phyloP scores from a whole-genome alignment of 257 asterid genomes.

The Leptodermis oblonga region DNA sequence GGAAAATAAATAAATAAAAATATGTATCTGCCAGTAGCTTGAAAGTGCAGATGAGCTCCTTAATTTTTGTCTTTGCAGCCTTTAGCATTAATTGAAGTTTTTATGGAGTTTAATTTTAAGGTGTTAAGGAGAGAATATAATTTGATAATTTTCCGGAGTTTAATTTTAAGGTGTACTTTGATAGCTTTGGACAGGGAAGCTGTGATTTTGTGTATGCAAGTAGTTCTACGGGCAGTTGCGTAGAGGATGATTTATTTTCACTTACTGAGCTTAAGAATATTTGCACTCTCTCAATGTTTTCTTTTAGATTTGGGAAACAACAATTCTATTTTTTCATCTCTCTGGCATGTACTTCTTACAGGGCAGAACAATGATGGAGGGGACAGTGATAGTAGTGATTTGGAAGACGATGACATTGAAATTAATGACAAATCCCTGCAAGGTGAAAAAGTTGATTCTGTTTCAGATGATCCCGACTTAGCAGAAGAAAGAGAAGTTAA shows the following conservation, averaged over 20 bases:
- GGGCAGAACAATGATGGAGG: constrained; percentile 44
- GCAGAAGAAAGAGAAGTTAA: constrained; percentile 39
- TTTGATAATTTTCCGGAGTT: too few species aligned
- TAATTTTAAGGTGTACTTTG: too few species aligned
- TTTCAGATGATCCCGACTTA: constrained; percentile 40
- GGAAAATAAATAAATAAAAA: too few species aligned
- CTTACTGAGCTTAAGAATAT: neutral
- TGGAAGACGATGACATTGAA: constrained; percentile 44
- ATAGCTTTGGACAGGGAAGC: too few species aligned
- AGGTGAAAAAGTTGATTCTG: constrained; percentile 28
- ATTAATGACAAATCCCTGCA: constrained; percentile 33
- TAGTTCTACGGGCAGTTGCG: neutral
- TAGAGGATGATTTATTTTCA: neutral
- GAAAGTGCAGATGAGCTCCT: neutral
- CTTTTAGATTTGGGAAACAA: constrained; percentile 1
- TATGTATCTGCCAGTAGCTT: neutral
- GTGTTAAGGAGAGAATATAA: neutral
- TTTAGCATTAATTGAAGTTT: neutral
- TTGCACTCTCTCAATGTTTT: neutral
- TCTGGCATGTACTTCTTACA: constrained; percentile 24
- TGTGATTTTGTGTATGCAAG: neutral
- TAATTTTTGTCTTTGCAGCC: neutral
- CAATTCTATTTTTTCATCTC: neutral
- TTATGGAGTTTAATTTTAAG: neutral
- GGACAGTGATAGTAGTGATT: constrained; percentile 37